Conservation (phyloP, 2,329 filamentous ascomycete species). For the Tolypocladium guangdongense region DNA sequence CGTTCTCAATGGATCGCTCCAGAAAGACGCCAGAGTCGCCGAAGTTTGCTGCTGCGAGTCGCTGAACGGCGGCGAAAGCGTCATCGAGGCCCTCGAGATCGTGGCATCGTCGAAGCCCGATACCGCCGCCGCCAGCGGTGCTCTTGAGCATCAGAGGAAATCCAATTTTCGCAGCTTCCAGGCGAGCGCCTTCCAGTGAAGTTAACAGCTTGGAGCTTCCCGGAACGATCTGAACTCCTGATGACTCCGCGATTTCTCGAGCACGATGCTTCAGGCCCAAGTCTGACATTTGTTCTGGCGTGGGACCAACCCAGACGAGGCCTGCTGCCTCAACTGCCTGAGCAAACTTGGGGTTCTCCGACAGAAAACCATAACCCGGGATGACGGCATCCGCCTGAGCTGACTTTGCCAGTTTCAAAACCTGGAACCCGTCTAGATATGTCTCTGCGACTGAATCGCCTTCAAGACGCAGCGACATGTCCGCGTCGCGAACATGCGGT, state of each 20-base stretch:
- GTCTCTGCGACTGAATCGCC: conserved; percentile 32
- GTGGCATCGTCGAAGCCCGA: conserved; percentile 27
- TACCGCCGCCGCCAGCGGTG: conserved; percentile 36
- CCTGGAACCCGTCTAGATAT: conserved; percentile 56
- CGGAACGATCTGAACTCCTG: conserved; percentile 22
- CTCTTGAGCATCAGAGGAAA: conserved; percentile 36
- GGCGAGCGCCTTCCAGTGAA: conserved; percentile 15
- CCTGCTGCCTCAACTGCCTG: conserved; percentile 38
- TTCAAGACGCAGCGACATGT: conserved; percentile 53
- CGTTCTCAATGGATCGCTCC: conserved; percentile 28
- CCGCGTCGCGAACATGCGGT: conserved; percentile 60
- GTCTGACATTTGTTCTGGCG: conserved; percentile 28
- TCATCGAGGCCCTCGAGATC: conserved; percentile 16
- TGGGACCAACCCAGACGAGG: conserved; percentile 49
- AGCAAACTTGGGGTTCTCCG: conserved; percentile 53
- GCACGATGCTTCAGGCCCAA: conserved; percentile 28
- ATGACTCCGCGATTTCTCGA: conserved; percentile 18
- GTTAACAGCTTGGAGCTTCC: conserved; percentile 18
- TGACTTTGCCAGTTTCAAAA: conserved; percentile 39
- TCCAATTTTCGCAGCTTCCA: conserved; percentile 16
- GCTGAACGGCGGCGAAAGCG: conserved; percentile 25
- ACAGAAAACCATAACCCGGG: conserved; percentile 57
- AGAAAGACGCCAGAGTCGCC: conserved; percentile 28
- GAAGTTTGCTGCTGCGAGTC: conserved; percentile 29
- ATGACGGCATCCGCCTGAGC: conserved; percentile 45